Evolutionary conservation across 73 alveolate genomes (phyloP).

Genomic region (Paramecium sonneborni): DNA sequence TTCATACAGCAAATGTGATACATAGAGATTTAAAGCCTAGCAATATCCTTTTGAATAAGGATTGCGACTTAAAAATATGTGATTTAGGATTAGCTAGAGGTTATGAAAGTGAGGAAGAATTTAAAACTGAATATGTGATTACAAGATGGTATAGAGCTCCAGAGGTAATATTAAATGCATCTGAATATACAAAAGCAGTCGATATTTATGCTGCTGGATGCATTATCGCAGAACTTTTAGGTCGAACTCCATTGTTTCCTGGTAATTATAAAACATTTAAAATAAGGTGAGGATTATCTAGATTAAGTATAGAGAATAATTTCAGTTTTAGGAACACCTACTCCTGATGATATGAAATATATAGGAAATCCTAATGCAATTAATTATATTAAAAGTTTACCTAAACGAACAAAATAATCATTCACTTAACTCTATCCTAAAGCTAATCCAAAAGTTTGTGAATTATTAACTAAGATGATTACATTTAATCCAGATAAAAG

Average conservation of each 20-base stretch:
- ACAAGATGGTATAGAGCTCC: conserved; percentile 77
- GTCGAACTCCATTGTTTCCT: conserved; percentile 91
- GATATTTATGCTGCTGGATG: conserved; percentile 91
- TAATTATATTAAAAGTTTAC: conserved; percentile 83
- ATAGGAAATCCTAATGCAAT: conserved; percentile 91
- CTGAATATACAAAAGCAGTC: conserved; percentile 80
- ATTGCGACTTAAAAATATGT: conserved; percentile 87
- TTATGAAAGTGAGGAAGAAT: conserved; percentile 75
- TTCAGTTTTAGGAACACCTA: conserved; percentile 92
- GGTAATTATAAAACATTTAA: conserved; percentile 52
- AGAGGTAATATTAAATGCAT: conserved; percentile 78
- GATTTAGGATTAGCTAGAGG: conserved; percentile 87
- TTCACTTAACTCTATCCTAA: conserved; percentile 89
- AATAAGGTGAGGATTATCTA: conserved; percentile 75
- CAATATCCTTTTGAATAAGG: conserved; percentile 83
- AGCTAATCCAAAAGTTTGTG: conserved; percentile 88
- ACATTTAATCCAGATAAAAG: conserved; percentile 93
- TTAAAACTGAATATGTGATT: conserved; percentile 85
- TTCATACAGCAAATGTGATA: conserved; percentile 90
- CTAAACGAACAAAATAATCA: conserved; percentile 85
- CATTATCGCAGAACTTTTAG: conserved; percentile 86
- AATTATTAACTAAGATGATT: conserved; percentile 89
- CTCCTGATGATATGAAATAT: conserved; percentile 85
- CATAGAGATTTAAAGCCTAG: conserved; percentile 90
- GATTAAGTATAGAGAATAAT: conserved; percentile 86